Evolutionary conservation across 2,329 filamentous ascomycete species (phyloP).

Genomic region (Sordariomycetes sp.): DNA sequence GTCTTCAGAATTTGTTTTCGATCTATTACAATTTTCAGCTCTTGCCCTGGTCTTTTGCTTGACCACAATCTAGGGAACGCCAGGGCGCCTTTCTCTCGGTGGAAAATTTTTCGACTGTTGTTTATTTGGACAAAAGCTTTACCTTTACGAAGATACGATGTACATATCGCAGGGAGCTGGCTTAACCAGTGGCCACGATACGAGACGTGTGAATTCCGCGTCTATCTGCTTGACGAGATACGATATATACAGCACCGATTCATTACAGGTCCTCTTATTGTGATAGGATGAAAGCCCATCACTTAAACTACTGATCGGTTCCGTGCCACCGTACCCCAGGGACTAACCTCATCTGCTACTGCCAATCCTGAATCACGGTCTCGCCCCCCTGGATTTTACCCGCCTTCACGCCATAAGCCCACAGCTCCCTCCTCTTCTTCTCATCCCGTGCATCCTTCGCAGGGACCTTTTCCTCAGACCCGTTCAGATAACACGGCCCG

Average conservation of each 20-base stretch:
- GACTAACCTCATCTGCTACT: no score
- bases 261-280: neutral
- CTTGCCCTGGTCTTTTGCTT: neutral
- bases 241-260: constrained; percentile 1
- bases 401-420: constrained; percentile 17
- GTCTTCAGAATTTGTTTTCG: neutral
- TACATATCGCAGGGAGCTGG: constrained; percentile 2
- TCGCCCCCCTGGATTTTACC: constrained; percentile 14
- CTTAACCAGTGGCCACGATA: constrained; percentile 2
- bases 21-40: neutral
- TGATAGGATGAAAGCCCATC: no score
- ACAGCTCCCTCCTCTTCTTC: constrained; percentile 18
- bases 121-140: constrained; percentile 5
- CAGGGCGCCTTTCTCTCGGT: no score
- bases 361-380: constrained; percentile 16
- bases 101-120: neutral
- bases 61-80: no score
- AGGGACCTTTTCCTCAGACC: constrained; percentile 16
- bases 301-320: no score
- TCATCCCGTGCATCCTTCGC: constrained; percentile 19
- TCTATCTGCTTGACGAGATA: constrained; percentile 4
- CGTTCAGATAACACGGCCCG: constrained; percentile 22
- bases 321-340: no score
- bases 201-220: constrained; percentile 1
- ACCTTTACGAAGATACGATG: constrained; percentile 8